Base-by-base conservation (phyloP, 2,329 filamentous ascomycete genomes). In the Epichloe amarillans region DNA sequence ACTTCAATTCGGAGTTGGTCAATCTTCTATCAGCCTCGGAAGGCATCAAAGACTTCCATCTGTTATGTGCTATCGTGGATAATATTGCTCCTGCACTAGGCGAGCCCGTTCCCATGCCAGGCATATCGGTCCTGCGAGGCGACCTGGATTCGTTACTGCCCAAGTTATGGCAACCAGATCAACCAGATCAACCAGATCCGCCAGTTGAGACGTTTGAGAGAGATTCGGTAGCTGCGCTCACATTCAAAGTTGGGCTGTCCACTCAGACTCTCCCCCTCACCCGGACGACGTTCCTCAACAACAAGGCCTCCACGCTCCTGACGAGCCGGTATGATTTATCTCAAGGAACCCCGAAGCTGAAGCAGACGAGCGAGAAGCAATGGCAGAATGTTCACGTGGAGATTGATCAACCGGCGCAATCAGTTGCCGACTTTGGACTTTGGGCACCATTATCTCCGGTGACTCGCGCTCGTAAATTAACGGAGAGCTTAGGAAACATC, bases 201-300 rank as follows among this genome's bases (percentile, higher is more conserved):
- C 60, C 61, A 19, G 60, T 53, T 47, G 55, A 60, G 5, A 55
- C 48, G 15, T 57, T 62, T n/a, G 61, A 67, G 30, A 53, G 56
- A 5, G 69, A 72, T 19, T 59, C 59, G 14, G 64, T 68, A 3
- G 64, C 72, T 8, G 69, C 68, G 15, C 58, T 79, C 6, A 69
- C 67, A 0, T 68, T 76, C 46, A 54, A 64, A 17, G 59, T 72
- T 15, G 67, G 66, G 7, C 58, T 54, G 42, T 60, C 61, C 11
- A 62, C 65, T 3, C 64, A 76, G 50, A 79, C 73, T 5, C 52
- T 90, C 86, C 86, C 2, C 2, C 69, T 93, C 26, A 83, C 87
- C 40, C 87, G 88, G 60, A 94, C 88, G 0, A 69, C 88, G 6
- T 93, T 93, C 61, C 77, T 82, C 39, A 91, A 83, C 53, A 84